These are phyloP conservation scores for Tylopilus cervinicoccineus DNA, from an alignment of 768 basidiomycete genomes.

Conservation along the genomic window DNA sequence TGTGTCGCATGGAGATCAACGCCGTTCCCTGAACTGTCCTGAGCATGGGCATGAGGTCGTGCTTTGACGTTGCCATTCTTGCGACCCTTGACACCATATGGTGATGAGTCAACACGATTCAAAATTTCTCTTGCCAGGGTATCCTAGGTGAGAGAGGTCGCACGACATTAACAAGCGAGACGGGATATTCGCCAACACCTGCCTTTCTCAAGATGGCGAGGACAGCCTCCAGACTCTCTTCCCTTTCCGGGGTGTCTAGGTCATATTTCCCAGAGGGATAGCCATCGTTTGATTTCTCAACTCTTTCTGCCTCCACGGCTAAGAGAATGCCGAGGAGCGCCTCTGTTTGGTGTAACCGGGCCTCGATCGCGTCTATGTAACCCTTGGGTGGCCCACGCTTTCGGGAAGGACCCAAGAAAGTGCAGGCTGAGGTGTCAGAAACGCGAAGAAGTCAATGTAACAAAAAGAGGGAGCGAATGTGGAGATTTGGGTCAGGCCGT, in stretches of 20 bases:
- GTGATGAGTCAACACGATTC: conserved; percentile 73
- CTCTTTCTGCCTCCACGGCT: conserved; percentile 34
- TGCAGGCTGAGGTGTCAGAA: conserved; percentile 49
- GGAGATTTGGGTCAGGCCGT: background rate
- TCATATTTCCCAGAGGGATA: conserved; percentile 29
- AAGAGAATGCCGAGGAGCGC: conserved; percentile 82
- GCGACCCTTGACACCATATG: conserved; percentile 74
- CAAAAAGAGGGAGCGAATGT: conserved; percentile 5
- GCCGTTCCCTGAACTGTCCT: conserved; percentile 13
- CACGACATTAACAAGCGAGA: background rate
- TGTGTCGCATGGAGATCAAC: conserved; percentile 57
- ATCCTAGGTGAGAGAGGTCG: conserved; percentile 45
- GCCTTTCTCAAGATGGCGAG: conserved; percentile 52
- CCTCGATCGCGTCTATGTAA: conserved; percentile 93
- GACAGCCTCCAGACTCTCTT: conserved; percentile 29
- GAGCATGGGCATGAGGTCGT: conserved; percentile 19
- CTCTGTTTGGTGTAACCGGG: conserved; percentile 86
- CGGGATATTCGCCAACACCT: conserved; percentile 8
- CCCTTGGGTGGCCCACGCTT: conserved; percentile 90
- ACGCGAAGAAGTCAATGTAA: conserved; percentile 7
- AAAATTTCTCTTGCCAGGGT: conserved; percentile 77
- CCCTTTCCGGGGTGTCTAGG: conserved; percentile 4
- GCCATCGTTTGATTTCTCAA: conserved; percentile 22
- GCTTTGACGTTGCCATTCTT: conserved; percentile 38
- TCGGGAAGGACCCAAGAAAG: conserved; percentile 73